Base-by-base conservation (phyloP, 2,329 filamentous ascomycete species). In the Periconia sp. region DNA sequence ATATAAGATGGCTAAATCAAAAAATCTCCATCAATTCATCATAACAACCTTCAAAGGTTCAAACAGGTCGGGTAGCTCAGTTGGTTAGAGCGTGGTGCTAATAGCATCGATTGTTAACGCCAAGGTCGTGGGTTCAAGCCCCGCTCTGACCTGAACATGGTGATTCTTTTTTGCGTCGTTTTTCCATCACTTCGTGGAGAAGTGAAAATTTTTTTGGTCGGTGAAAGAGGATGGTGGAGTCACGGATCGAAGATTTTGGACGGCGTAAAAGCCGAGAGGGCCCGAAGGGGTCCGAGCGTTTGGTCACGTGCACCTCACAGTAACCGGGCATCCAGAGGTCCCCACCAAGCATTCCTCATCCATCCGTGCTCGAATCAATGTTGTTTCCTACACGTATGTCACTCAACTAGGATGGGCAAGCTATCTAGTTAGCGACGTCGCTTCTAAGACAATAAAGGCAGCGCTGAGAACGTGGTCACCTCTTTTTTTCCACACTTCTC, bases 361-460 rank as follows among this genome's bases (percentile, higher is more conserved):
- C 41, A 42, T 42, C 41, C 42, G 10, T 23, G 20, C 15, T 37
- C 33, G 6, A 13, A 11, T 37, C 33, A 37, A n/a, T 11, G 33
- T n/a, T n/a, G 15, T 37, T 5, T 37, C 13, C 13, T n/a, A 3
- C 33, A 11, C 33, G 13, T n/a, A 37, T 37, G 33, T 14, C 15
- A 11, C 33, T 13, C 6, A 13, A 37, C 6, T 50, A 60, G 59
- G 60, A 41, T 54, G 20, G 59, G 58, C 17, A 55, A 55, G 19
- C 57, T 47, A 20, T 20, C 49, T 5, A 50, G 35, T 47, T 60
- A 62, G 46, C 47, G 55, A 49, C 50, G 49, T 9, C 55, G 60
- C 15, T 51, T 60, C 33, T 40, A 50, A 13, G 42, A 56, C 13
- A 31, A 55, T 46, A 47, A 42, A 41, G 23, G 50, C 3, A 33